These are phyloP conservation scores for Ceratobasidium sp. DNA, from an alignment of 1,284 basidiomycete species.

Conservation along the genomic window DNA sequence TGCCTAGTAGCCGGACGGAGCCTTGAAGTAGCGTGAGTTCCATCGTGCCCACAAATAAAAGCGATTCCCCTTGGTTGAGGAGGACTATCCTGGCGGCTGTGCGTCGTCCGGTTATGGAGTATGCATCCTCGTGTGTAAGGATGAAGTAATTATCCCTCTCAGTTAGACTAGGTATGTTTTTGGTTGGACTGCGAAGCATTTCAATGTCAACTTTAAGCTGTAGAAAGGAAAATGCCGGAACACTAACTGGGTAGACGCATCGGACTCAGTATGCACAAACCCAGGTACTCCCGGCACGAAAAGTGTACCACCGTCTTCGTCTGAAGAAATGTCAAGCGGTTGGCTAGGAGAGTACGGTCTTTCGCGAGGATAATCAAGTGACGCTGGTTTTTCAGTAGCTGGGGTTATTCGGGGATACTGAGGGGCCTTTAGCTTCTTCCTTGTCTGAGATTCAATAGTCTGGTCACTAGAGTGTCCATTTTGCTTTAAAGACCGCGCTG, in stretches of 20 bases:
- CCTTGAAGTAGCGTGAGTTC: slow-evolving; percentile 62
- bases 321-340: slow-evolving; percentile 59
- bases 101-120: not conserved
- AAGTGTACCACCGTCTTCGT: slow-evolving; percentile 49
- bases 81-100: slow-evolving; percentile 48
- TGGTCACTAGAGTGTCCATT: not conserved
- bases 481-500: not conserved
- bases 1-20: slow-evolving; percentile 59
- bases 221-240: no score
- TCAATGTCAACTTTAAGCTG: no score
- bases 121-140: slow-evolving; percentile 53
- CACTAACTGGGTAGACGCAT: no score
- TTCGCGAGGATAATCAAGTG: slow-evolving; percentile 19
- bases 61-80: slow-evolving; percentile 56
- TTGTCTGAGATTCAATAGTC: not conserved
- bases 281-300: no score
- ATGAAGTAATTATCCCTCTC: slow-evolving; percentile 57
- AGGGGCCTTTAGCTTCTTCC: slow-evolving; percentile 10
- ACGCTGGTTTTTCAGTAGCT: not conserved
- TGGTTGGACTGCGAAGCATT: no score
- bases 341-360: slow-evolving; percentile 63
- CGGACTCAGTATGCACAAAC: no score
- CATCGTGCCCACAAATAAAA: slow-evolving; percentile 67
- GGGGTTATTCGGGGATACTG: not conserved
- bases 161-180: slow-evolving; percentile 48